Conservation (phyloP, 768 basidiomycete species). For the Lentinula sp. region DNA sequence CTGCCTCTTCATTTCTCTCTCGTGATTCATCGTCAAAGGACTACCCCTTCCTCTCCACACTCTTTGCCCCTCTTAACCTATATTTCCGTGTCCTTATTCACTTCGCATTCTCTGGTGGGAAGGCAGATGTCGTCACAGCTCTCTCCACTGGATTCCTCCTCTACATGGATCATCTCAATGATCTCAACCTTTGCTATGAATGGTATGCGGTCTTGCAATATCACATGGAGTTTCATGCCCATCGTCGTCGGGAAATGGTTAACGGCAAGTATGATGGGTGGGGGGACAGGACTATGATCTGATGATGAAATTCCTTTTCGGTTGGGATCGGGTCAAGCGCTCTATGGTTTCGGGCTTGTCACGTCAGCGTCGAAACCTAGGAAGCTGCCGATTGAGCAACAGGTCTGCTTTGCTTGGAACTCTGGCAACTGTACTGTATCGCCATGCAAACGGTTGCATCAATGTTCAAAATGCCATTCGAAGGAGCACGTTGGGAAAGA, state of each 20-base stretch:
- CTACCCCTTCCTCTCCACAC: background rate
- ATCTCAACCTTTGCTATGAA: constrained; percentile 10
- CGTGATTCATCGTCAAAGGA: background rate
- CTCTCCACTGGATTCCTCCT: background rate
- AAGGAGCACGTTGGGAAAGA: background rate
- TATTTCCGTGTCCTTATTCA: constrained; percentile 6
- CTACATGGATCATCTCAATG: constrained; percentile 10
- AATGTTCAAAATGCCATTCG: background rate
- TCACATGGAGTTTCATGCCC: constrained; percentile 10
- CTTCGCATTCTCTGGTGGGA: background rate
- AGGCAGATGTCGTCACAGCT: background rate
- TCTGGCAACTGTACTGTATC: background rate
- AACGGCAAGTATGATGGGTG: constrained; percentile 9
- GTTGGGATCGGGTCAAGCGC: background rate
- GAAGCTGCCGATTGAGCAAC: background rate
- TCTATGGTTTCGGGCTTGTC: background rate
- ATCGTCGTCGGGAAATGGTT: constrained; percentile 10
- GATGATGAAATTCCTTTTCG: background rate
- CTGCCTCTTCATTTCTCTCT: background rate
- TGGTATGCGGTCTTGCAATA: constrained; percentile 12
- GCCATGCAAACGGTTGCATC: background rate
- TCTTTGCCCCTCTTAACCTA: background rate
- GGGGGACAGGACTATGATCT: constrained; percentile 8
- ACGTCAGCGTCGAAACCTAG: background rate
- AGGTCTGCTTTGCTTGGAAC: background rate